Evolutionary conservation across 208 protist genomes (phyloP).

Genomic region (Leishmania martiniquensis): DNA sequence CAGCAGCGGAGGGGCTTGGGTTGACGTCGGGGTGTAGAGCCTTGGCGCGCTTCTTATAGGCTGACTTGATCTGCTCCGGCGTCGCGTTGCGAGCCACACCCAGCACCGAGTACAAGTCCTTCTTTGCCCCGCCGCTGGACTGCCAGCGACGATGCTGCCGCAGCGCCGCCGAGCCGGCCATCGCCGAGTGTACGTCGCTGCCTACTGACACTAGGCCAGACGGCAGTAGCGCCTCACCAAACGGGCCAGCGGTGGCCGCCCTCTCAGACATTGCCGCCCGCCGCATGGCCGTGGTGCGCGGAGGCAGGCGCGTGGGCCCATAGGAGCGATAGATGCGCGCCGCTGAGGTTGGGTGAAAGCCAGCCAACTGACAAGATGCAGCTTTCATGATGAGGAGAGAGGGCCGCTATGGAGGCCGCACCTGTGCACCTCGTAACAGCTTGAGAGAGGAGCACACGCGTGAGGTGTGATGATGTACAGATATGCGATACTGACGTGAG

Average conservation of each 20-base stretch:
- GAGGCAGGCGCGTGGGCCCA: not conserved
- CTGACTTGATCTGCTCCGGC: slow-evolving; percentile 83
- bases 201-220: not conserved
- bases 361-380: not conserved
- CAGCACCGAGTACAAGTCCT: slow-evolving; percentile 85
- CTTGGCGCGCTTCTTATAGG: slow-evolving; percentile 89
- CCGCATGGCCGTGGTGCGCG: slow-evolving; percentile 7
- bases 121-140: slow-evolving; percentile 44
- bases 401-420: not conserved
- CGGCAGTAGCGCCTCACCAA: not conserved
- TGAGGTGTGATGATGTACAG: not conserved
- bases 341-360: not conserved
- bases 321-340: not conserved
- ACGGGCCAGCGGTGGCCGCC: not conserved
- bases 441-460: not conserved
- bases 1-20: slow-evolving; percentile 72
- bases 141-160: slow-evolving; percentile 18
- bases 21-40: slow-evolving; percentile 91
- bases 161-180: slow-evolving; percentile 7
- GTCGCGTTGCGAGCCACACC: slow-evolving; percentile 81
- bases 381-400: not conserved
- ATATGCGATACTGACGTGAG: not conserved
- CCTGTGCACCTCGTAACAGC: not conserved
- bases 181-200: not conserved
- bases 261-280: not conserved